Percentiles rank a stretch among this genome's conserved stretches.
Conservation (phyloP, 352 stramenopile genomes). For the Phytophthora pistaciae region DNA sequence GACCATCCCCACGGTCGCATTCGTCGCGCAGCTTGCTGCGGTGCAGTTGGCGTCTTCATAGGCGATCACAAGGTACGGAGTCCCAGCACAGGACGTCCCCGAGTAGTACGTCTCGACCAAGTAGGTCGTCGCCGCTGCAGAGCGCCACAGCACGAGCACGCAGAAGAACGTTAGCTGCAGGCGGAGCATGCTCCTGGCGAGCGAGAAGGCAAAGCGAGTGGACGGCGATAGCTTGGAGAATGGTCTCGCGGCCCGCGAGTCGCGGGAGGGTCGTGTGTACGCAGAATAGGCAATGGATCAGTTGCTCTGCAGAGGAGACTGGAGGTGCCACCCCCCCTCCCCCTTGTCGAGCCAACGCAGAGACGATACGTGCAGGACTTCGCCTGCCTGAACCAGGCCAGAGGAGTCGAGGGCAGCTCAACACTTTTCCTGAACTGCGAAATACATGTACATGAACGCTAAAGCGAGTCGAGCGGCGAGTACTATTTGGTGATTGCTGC, state of each 20-base stretch:
- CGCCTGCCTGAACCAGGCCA: not conserved
- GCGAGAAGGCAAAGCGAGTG: not conserved
- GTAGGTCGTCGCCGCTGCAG: not conserved
- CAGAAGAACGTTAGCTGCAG: not conserved
- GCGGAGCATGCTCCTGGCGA: not conserved
- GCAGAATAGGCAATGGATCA: not conserved
- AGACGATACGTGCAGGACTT: not conserved
- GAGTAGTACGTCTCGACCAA: not conserved
- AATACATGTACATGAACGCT: no score
- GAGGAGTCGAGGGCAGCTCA: not conserved
- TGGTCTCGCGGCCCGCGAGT: not conserved
- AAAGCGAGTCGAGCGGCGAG: not conserved
- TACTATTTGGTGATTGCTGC: not conserved
- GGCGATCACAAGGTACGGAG: not conserved
- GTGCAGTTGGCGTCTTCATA: not conserved
- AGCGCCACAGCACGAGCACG: not conserved
- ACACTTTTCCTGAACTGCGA: no score
- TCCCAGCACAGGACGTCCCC: not conserved
- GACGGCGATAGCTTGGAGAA: not conserved
- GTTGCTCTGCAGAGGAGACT: not conserved
- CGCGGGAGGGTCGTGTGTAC: not conserved
- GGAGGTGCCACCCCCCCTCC: no score
- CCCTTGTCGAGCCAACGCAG: not conserved
- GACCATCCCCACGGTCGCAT: not conserved
- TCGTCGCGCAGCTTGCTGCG: not conserved